Evolutionary conservation across 371 early-diverging fungal genomes (phyloP).

Genomic region (Mucor mucedo): DNA sequence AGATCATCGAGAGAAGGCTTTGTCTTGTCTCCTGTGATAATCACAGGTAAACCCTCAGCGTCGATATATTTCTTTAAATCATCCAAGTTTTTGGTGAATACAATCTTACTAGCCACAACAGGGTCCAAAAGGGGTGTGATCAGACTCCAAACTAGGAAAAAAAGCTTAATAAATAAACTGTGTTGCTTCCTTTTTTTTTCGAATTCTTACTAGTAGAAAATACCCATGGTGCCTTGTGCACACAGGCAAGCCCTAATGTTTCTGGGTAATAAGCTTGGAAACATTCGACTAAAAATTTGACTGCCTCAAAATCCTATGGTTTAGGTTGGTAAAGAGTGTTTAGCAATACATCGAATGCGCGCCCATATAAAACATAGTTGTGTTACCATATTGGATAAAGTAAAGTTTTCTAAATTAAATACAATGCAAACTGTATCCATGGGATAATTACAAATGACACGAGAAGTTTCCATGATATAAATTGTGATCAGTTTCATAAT

Average conservation of each 20-base stretch:
- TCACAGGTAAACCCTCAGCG: conserved; percentile 33
- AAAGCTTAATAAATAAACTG: not conserved
- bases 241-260: conserved; percentile 74
- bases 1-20: conserved; percentile 41
- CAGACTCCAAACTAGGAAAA: conserved; percentile 68
- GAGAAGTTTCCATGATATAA: conserved; percentile 78
- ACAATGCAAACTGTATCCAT: conserved; percentile 47
- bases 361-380: too few species aligned
- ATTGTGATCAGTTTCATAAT: conserved; percentile 62
- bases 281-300: conserved; percentile 80
- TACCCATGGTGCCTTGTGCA: conserved; percentile 89
- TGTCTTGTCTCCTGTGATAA: conserved; percentile 34
- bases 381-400: conserved; percentile 75
- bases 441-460: conserved; percentile 72
- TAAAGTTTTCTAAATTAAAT: conserved; percentile 85
- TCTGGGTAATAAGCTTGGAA: conserved; percentile 93
- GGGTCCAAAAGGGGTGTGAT: conserved; percentile 90
- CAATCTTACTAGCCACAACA: conserved; percentile 87
- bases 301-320: conserved; percentile 71
- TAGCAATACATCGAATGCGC: not conserved
- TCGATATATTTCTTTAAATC: conserved; percentile 71
- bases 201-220: conserved; percentile 67
- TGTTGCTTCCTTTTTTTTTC: not conserved
- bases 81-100: conserved; percentile 70
- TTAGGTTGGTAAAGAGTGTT: not conserved